phyloP scores from a whole-genome alignment of 116 monocot genomes.

The Posidonia oceanica region DNA sequence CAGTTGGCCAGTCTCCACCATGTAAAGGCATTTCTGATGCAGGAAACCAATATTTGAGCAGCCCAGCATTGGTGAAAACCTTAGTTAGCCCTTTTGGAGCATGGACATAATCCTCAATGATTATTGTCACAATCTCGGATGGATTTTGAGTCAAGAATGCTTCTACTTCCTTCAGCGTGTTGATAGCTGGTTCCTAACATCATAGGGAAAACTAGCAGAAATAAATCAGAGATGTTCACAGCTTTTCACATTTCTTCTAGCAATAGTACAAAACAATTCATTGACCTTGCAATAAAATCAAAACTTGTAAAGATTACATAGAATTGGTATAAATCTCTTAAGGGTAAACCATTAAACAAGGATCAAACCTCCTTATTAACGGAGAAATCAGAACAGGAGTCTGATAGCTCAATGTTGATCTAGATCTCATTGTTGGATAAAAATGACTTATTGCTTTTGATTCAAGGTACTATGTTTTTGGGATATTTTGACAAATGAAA shows the following conservation, averaged over 20 bases:
- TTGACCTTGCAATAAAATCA: no score
- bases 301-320: no score
- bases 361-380: no score
- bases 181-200: conserved; percentile 79
- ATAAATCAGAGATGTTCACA: neutral
- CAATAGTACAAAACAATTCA: no score
- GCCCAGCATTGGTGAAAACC: conserved; percentile 63
- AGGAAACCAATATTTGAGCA: conserved; percentile 83
- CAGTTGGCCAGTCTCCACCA: conserved; percentile 85
- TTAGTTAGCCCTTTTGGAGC: conserved; percentile 75
- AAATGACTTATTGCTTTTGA: no score
- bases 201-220: neutral
- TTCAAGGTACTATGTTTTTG: no score
- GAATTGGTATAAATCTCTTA: no score
- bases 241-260: neutral
- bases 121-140: conserved; percentile 82
- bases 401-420: no score
- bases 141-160: conserved; percentile 68
- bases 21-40: conserved; percentile 68
- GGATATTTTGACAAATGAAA: no score
- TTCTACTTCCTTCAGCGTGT: conserved; percentile 87
- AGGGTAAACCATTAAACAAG: no score
- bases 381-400: no score
- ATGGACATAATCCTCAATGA: conserved; percentile 92
- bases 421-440: no score